Conservation (phyloP, 257 asterid genomes). For the Thymus quinquecostatus region DNA sequence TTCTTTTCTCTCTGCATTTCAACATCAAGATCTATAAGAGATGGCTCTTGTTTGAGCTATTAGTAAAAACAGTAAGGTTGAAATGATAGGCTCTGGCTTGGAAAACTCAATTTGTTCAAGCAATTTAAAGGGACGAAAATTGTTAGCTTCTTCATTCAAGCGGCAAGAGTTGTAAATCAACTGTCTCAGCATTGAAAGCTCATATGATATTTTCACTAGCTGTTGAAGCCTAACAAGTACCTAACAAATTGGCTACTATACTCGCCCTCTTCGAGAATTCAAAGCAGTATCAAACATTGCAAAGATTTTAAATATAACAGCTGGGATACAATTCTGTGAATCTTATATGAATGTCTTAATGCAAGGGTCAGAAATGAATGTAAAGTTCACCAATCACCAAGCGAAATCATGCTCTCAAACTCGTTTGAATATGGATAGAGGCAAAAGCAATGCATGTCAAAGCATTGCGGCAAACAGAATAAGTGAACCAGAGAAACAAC, state of each 20-base stretch:
- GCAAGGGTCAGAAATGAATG: not conserved
- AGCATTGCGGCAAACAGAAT: not conserved
- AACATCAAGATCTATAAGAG: slow-evolving; percentile 16
- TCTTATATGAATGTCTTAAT: not conserved
- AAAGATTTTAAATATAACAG: not conserved
- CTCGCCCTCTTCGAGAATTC: not conserved
- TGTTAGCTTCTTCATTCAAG: not conserved
- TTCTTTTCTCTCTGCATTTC: slow-evolving; percentile 39
- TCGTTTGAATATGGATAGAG: not conserved
- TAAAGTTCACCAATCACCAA: not conserved
- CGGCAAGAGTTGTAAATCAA: slow-evolving; percentile 1
- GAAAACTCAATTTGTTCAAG: slow-evolving; percentile 12
- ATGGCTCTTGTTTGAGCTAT: not conserved
- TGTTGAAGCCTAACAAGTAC: not conserved
- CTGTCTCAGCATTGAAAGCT: not conserved
- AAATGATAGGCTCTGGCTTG: not conserved
- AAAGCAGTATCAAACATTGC: not conserved
- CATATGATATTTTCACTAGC: not conserved
- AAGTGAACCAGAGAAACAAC: not conserved
- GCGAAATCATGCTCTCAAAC: not conserved
- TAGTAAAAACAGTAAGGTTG: not conserved
- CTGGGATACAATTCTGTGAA: not conserved
- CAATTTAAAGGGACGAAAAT: slow-evolving; percentile 10
- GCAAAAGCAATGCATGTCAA: not conserved
- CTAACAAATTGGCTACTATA: not conserved